Conservation (phyloP, 2,329 filamentous ascomycete genomes). For the Pseudogymnoascus pannorum region DNA sequence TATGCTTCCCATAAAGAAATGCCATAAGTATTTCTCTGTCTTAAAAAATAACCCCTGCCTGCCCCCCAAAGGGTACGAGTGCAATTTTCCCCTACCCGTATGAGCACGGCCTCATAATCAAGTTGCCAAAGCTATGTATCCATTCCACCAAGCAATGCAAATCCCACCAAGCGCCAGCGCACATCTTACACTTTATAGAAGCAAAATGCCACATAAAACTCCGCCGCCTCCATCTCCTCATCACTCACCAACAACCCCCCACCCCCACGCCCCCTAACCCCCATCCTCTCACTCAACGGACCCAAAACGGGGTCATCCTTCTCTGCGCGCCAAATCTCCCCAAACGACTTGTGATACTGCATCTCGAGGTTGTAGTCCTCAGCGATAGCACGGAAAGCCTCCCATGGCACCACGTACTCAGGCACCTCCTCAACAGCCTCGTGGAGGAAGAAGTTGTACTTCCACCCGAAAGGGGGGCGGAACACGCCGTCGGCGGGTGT, state of each 20-base stretch:
- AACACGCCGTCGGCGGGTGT: conserved; percentile 85
- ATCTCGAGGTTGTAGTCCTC: conserved; percentile 96
- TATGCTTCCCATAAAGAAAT: neutral
- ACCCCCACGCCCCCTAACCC: conserved; percentile 66
- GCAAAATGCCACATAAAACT: conserved; percentile 90
- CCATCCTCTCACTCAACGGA: conserved; percentile 89
- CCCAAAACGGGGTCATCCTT: conserved; percentile 78
- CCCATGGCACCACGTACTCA: conserved; percentile 97
- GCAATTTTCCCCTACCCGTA: neutral
- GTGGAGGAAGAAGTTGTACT: conserved; percentile 92
- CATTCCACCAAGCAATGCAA: neutral
- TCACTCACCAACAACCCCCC: conserved; percentile 61
- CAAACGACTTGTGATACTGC: conserved; percentile 86
- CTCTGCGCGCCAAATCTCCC: conserved; percentile 86
- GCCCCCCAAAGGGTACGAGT: neutral
- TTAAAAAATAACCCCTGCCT: neutral
- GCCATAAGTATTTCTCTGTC: neutral
- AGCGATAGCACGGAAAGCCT: conserved; percentile 88
- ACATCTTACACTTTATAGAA: conserved; percentile 77
- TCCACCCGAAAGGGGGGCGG: conserved; percentile 92
- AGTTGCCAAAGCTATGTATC: neutral
- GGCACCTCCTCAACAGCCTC: conserved; percentile 95
- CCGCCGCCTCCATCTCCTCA: conserved; percentile 87
- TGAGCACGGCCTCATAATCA: neutral
- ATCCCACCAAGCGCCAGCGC: neutral